These are phyloP conservation scores for Phytophthora meadii DNA, from an alignment of 352 stramenopile species.

Conservation along the genomic window DNA sequence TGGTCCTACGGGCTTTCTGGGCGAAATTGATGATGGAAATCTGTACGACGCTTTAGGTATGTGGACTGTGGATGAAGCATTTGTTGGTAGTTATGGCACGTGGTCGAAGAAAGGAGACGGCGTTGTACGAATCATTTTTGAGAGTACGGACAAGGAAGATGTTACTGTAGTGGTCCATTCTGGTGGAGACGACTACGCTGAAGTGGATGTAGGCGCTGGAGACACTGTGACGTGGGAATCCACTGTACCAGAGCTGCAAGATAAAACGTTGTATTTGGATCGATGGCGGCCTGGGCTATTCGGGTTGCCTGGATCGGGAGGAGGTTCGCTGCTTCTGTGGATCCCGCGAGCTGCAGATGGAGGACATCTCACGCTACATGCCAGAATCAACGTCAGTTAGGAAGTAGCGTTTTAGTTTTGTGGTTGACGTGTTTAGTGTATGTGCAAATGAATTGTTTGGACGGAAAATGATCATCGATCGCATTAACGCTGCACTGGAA, in stretches of 20 bases:
- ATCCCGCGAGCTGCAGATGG: conserved; percentile 31
- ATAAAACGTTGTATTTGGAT: conserved; percentile 63
- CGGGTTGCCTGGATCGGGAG: conserved; percentile 15
- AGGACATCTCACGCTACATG: conserved; percentile 42
- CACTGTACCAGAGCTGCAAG: conserved; percentile 39
- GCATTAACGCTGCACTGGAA: too few species aligned
- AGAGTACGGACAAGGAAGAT: conserved; percentile 39
- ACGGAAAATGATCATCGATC: too few species aligned
- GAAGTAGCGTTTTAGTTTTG: background rate
- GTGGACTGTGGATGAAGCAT: conserved; percentile 43
- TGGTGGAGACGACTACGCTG: conserved; percentile 37
- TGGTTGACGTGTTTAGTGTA: background rate
- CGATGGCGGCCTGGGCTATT: conserved; percentile 55
- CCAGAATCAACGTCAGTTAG: conserved; percentile 53
- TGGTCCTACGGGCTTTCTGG: conserved; percentile 49
- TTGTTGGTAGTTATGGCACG: conserved; percentile 44
- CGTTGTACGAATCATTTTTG: conserved; percentile 42
- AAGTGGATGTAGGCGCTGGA: conserved; percentile 45
- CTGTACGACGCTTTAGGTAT: conserved; percentile 36
- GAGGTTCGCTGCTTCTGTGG: conserved; percentile 51
- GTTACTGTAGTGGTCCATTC: conserved; percentile 33
- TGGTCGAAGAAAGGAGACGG: conserved; percentile 51
- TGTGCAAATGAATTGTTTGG: too few species aligned
- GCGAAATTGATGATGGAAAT: conserved; percentile 54
- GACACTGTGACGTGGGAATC: conserved; percentile 44